Base-by-base conservation (phyloP, 176 grass and related monocot genomes). In the Stipa capillata region DNA sequence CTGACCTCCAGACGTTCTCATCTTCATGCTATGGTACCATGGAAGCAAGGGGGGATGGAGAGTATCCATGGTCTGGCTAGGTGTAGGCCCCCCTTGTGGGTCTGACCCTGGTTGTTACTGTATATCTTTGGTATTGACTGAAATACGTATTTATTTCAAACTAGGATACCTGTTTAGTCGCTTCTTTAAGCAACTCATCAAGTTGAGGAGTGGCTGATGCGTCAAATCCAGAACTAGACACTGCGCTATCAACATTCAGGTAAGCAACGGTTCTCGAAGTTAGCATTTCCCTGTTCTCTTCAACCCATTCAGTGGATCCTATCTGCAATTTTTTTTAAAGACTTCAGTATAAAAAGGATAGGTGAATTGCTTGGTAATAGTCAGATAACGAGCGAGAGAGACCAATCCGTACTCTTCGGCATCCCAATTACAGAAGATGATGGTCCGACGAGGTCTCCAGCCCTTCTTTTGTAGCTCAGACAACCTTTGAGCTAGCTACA, bases 221-320 rank as follows among this genome's bases (percentile, higher is more conserved):
- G 20, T 70, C 62, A 79, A 90, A 79, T 65, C 89, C 89, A 75
- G 42, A 45, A 84, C 85, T 87, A 66, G 16, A 10, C 28, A 87
- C 91, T 7, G 85, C 74, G 72, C 18, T 68, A 73, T 97, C 94
- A 72, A 92, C 85, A 86, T 94, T 92, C 44, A 97, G 76, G 81
- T 97, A 94, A 24, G 94, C 89, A 65, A 97, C 79, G 37, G 94
- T 86, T 67, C 83, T 83, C 55, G 91, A 92, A 72, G 89, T 34
- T 78, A 97, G 68, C 66, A 92, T 72, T 65, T 85, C 85, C 63
- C 72, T 84, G 68, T 97, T 97, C 72, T 97, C 91, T 88, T 94
- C 91, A 44, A 94, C 94, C 91, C 94, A 97, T 83, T 97, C 94
- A 63, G 89, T 94, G 15, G 94, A 97, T 74, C 94, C 94, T 80